A percentile compares a stretch with the other conserved stretches of the same genome.
phyloP scores from a whole-genome alignment of 768 basidiomycete species.

The Trametes villosa region DNA sequence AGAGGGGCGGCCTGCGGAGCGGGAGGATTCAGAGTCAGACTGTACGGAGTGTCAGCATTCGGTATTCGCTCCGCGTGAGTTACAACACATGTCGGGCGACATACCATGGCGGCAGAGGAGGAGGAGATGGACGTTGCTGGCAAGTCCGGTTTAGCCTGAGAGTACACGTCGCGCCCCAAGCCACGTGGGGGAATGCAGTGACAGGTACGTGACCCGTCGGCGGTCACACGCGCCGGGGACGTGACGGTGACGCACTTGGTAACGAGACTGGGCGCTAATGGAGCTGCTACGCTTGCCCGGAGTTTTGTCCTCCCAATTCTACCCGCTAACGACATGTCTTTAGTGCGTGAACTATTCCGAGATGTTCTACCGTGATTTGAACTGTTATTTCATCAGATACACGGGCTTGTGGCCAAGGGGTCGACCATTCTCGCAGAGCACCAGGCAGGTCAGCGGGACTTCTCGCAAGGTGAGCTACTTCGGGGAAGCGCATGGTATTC shows the following conservation, averaged over 20 bases:
- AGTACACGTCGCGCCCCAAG: conserved; percentile 7
- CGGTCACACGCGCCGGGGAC: background rate
- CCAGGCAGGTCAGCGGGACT: conserved; percentile 78
- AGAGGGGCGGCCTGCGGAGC: conserved; percentile 42
- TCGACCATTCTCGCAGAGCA: conserved; percentile 86
- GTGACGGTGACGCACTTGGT: conserved; percentile 22
- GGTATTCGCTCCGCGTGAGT: background rate
- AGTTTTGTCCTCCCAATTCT: background rate
- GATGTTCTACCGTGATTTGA: conserved; percentile 37
- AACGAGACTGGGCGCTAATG: conserved; percentile 1
- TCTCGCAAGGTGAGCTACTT: conserved; percentile 74
- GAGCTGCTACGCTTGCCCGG: background rate
- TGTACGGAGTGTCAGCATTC: conserved; percentile 33
- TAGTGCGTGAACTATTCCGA: conserved; percentile 23
- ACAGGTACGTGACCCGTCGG: background rate
- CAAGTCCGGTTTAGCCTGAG: conserved; percentile 18
- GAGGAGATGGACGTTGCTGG: conserved; percentile 32
- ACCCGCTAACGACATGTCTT: conserved; percentile 27
- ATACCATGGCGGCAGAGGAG: conserved; percentile 38
- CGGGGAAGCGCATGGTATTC: too few relatives aligned
- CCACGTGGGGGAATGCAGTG: conserved; percentile 27
- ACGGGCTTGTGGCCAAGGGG: conserved; percentile 82
- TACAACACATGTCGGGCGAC: conserved; percentile 16
- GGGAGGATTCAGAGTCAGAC: conserved; percentile 79
- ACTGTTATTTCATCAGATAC: conserved; percentile 45